Evolutionary conservation across 495 filamentous ascomycete genomes (phyloP), one percentile per base, ranked within the genome.

Genomic region (Neurospora pannonica): DNA sequence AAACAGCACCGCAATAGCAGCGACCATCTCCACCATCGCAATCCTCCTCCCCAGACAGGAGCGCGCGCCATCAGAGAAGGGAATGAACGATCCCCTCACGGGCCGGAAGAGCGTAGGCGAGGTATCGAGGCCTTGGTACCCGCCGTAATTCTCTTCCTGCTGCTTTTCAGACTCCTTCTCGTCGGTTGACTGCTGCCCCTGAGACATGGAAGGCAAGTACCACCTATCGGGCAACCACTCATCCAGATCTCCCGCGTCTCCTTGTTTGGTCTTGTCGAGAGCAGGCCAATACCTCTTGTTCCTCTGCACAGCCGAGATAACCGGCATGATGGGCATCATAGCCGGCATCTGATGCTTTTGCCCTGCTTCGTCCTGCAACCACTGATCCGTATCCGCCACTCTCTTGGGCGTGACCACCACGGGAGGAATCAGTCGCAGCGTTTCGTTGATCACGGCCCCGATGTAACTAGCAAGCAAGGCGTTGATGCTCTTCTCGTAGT

Each of bases 21-120:
- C 91, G 38, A 89, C 83, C 60, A 92, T 84, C 79, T 96, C 92
- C 75, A 94, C 93, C 82, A 94, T 91, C 17, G 93, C 92, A 76
- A 95, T 93, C 76, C 88, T 87, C 72, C 88, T 86, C 74, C 87
- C 93, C 75, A 89, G 86, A 82, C 91, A 96, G 75, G 90, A 89
- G 73, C 89, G 86, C 39, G 87, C 83, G 2, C 93, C 92, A 36
- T 93, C 92, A 70, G 88, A 90, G 81, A 94, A 95, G 0, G 93
- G 91, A 17, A 94, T 82, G 76, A 86, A 94, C 2, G 89, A 85
- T 3, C 92, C 91, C n/a, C 87, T 84, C 0, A 85, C 83, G 0
- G 91, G 91, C 31, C 86, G 84, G 82, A 88, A 91, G 71, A 89
- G 85, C 31, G 82, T 81, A 42, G 83, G 81, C 37, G 85, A 85